Evolutionary conservation across 352 stramenopile species (phyloP).

Genomic region (Phytophthora palmivora): DNA sequence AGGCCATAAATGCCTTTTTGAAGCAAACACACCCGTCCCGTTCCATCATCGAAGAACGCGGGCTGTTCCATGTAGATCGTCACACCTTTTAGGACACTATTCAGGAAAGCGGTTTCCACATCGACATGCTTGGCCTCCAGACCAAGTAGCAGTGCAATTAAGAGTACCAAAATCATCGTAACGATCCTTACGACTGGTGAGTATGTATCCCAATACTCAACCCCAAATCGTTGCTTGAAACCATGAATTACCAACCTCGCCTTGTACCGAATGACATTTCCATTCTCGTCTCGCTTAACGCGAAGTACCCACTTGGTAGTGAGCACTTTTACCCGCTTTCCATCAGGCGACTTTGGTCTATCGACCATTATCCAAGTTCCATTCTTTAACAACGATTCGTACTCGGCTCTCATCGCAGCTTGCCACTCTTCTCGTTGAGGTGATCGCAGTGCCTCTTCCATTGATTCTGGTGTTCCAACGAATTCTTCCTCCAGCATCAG

Average conservation of each 20-base stretch:
- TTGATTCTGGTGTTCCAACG: not conserved
- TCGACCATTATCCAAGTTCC: too few species aligned
- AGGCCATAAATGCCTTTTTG: not conserved
- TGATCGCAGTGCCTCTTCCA: not conserved
- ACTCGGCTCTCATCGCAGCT: too few species aligned
- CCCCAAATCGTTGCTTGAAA: not conserved
- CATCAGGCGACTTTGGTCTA: too few species aligned
- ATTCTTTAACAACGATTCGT: too few species aligned
- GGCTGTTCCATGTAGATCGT: not conserved
- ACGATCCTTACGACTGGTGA: not conserved
- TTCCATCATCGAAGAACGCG: not conserved
- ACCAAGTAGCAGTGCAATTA: not conserved
- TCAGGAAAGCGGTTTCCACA: not conserved
- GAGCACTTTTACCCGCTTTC: too few species aligned
- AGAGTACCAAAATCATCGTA: not conserved
- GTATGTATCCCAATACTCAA: not conserved
- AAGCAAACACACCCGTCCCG: not conserved
- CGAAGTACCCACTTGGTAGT: too few species aligned
- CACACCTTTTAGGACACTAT: not conserved
- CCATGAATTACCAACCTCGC: too few species aligned
- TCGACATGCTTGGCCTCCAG: not conserved
- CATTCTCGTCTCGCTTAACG: too few species aligned
- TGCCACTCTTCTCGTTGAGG: not conserved
- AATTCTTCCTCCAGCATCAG: too few species aligned
- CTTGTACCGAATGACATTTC: too few species aligned